Conservation (phyloP, 2,329 filamentous ascomycete genomes). For the Dactylellina parvicollis region DNA sequence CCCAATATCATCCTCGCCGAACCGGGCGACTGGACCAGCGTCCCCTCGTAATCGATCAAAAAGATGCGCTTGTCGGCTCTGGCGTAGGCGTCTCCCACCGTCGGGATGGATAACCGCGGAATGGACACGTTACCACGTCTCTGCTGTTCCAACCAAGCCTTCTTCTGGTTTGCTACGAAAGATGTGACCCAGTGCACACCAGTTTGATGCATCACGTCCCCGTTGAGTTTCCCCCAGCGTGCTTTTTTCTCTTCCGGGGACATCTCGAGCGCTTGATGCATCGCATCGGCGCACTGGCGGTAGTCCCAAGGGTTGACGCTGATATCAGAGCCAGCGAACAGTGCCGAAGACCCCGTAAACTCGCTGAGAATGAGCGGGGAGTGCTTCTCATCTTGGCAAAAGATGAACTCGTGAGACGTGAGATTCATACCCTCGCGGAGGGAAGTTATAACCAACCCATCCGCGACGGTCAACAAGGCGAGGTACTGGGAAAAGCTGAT, state of each 20-base stretch:
- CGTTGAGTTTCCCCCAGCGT: constrained; percentile 78
- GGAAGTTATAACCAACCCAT: constrained; percentile 92
- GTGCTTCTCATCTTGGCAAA: constrained; percentile 91
- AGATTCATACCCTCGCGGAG: constrained; percentile 97
- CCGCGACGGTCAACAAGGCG: constrained; percentile 87
- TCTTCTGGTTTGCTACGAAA: constrained; percentile 75
- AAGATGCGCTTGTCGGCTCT: constrained; percentile 77
- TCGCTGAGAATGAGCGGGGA: constrained; percentile 92
- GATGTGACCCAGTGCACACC: constrained; percentile 86
- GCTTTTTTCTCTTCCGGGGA: constrained; percentile 74
- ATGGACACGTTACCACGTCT: constrained; percentile 85
- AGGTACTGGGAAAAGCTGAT: constrained; percentile 92
- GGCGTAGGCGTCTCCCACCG: constrained; percentile 74
- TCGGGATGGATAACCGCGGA: constrained; percentile 78
- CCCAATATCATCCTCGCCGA: constrained; percentile 85
- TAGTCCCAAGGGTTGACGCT: constrained; percentile 97
- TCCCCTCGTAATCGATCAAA: constrained; percentile 93
- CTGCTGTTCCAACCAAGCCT: constrained; percentile 84
- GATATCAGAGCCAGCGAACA: constrained; percentile 83
- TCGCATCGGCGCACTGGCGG: constrained; percentile 83
- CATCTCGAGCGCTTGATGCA: constrained; percentile 86
- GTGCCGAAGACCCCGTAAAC: constrained; percentile 88
- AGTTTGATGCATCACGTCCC: constrained; percentile 80
- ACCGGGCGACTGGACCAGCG: constrained; percentile 85
- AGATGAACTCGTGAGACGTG: constrained; percentile 91